Base-by-base conservation (phyloP, 163 green algal genomes). In the Chlamydomonas reinhardtii region DNA sequence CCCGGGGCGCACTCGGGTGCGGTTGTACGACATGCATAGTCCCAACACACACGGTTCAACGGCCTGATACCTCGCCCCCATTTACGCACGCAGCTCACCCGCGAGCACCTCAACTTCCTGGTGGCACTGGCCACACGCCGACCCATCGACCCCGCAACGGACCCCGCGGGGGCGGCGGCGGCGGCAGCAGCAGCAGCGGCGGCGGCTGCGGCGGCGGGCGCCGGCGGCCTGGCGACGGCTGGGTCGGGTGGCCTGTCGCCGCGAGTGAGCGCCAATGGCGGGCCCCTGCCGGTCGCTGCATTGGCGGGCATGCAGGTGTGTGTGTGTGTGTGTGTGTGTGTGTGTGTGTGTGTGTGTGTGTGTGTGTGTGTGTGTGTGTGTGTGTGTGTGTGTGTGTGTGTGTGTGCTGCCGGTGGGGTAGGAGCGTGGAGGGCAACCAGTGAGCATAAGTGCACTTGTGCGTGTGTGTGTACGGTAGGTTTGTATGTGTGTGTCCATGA, bases 31-130 rank as follows among this genome's bases (percentile, higher is more conserved):
- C n/a, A n/a, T n/a, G n/a, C n/a, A n/a, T n/a, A n/a, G n/a, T n/a
- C n/a, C n/a, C n/a, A n/a, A n/a, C n/a, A n/a, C n/a, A n/a, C n/a
- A n/a, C n/a, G n/a, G n/a, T n/a, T n/a, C n/a, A n/a, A n/a, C n/a
- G n/a, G n/a, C n/a, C n/a, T n/a, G n/a, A n/a, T n/a, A n/a, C n/a
- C n/a, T n/a, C n/a, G n/a, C n/a, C n/a, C n/a, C n/a, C n/a, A n/a
- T n/a, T n/a, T n/a, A n/a, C n/a, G n/a, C n/a, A n/a, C n/a, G 32
- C 80, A 86, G 80, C 70, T 86, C 25, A 80, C 12, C 29, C 80
- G 92, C 12, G 95, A 98, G 89, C 91, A 95, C 80, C 73, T 94
- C 16, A 29, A 35, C 14, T 90, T 97, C 70, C 80, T 86, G 20
- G 73, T 66, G 68, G 69, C 70, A 0, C 56, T 86, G 5, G 80